These are phyloP conservation scores for Aspergillus vadensis DNA, from an alignment of 2,329 filamentous ascomycete genomes.

Conservation along the genomic window DNA sequence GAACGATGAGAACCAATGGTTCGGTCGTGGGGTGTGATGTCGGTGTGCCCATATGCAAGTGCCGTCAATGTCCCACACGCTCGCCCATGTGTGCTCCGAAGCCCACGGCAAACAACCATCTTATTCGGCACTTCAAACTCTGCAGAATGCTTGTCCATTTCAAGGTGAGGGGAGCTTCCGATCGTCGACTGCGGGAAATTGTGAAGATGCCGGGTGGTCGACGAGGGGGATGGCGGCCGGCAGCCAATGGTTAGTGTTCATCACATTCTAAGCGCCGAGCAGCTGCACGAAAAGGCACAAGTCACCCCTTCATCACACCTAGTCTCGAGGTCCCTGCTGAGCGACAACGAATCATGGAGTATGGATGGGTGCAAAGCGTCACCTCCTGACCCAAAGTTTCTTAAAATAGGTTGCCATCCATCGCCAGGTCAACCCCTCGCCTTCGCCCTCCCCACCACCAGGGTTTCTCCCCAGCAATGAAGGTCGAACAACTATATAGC, in stretches of 20 bases:
- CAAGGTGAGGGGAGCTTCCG: not conserved
- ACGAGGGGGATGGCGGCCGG: not conserved
- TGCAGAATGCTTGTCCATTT: not conserved
- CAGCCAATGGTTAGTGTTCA: conserved; percentile 17
- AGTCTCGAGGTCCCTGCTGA: conserved; percentile 4
- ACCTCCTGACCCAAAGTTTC: not conserved
- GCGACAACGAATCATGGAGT: conserved; percentile 10
- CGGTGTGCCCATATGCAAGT: conserved; percentile 1
- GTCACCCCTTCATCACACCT: conserved; percentile 17
- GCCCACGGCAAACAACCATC: not conserved
- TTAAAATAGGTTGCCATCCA: conserved; percentile 1
- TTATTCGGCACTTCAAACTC: not conserved
- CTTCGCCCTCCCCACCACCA: conserved; percentile 2
- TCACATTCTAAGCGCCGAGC: conserved; percentile 21
- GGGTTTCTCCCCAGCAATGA: not conserved
- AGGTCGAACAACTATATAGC: conserved; percentile 34
- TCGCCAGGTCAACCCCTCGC: not conserved
- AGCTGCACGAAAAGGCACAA: conserved; percentile 20
- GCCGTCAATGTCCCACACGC: conserved; percentile 1
- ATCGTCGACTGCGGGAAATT: not conserved
- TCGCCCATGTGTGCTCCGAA: not conserved
- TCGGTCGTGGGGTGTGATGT: not conserved
- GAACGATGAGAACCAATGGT: not conserved
- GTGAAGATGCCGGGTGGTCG: not conserved
- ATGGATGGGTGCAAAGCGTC: not conserved